Base-by-base conservation (phyloP, 345 rosid genomes). In the Lepidium sativum region DNA sequence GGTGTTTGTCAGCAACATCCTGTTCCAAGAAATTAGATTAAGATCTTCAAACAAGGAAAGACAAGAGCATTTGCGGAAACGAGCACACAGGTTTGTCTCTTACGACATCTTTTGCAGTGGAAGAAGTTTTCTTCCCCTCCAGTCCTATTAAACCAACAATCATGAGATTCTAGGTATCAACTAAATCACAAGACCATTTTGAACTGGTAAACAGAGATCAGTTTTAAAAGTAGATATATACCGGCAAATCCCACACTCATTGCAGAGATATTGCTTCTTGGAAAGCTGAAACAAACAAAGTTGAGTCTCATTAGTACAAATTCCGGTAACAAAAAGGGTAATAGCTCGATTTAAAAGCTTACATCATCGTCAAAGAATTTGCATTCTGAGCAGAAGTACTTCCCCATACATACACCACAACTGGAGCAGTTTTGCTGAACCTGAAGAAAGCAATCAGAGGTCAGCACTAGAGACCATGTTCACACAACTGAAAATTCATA, bases 321-420 rank as follows among this genome's bases (percentile, higher is more conserved):
- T 9, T 42, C 16, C 8, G 2, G n/a, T 2, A 6, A 23, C 1
- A 4, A 25, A 66, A n/a, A 15, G 3, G 0, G 5, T 0, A 2
- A 31, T 21, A 12, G 34, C 37, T 53, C 16, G 47, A 33, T n/a
- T 39, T 12, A n/a, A 58, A 60, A 34, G 21, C 79, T 68, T 70
- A 86, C 96, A 75, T 88, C 90, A 76, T 86, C 92, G 23, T 86
- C 88, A 1, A 82, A 84, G 68, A 86, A 81, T 44, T 84, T 88
- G 85, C 96, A 88, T 37, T 70, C 72, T 1, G 77, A 39, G 72
- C 96, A 88, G 39, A 80, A 88, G 71, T 86, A 88, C 58, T 81
- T 80, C 54, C 96, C 92, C 92, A 88, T 81, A 63, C 88, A 81
- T 56, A 79, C 86, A 38, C 92, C 86, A 69, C 96, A 88, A 2